phyloP scores from a whole-genome alignment of 2,329 filamentous ascomycete species.

The Pseudogymnoascus sp. region DNA sequence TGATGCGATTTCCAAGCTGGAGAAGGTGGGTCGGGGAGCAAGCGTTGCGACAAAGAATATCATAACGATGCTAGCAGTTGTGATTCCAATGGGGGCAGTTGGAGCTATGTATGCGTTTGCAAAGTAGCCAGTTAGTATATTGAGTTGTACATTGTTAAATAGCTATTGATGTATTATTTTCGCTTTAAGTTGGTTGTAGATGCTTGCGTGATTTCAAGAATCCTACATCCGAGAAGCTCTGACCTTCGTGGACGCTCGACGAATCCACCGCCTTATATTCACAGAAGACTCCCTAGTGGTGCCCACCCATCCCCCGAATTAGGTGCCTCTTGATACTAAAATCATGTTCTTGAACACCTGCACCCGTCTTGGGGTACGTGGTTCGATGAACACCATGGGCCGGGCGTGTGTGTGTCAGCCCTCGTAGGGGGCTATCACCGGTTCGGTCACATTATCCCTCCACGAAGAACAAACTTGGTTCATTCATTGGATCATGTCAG shows the following conservation, averaged over 20 bases:
- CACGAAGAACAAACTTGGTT: background rate
- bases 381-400: background rate
- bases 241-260: too few relatives aligned
- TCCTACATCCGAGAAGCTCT: background rate
- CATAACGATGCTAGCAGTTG: background rate
- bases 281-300: background rate
- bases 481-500: background rate
- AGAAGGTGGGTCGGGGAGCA: background rate
- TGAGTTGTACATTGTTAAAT: background rate
- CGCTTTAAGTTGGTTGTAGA: background rate
- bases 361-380: background rate
- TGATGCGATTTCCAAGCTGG: constrained; percentile 32
- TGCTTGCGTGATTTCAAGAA: background rate
- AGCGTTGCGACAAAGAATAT: background rate
- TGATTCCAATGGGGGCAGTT: background rate
- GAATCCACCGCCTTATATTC: background rate
- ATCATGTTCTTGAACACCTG: background rate
- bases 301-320: background rate
- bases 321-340: background rate
- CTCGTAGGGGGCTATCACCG: too few relatives aligned
- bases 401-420: background rate
- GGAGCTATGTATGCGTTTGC: background rate
- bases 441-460: background rate
- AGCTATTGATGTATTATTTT: constrained; percentile 1
- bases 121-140: background rate